Base-by-base conservation (phyloP, 345 rosid species). In the Reutealis trisperma region DNA sequence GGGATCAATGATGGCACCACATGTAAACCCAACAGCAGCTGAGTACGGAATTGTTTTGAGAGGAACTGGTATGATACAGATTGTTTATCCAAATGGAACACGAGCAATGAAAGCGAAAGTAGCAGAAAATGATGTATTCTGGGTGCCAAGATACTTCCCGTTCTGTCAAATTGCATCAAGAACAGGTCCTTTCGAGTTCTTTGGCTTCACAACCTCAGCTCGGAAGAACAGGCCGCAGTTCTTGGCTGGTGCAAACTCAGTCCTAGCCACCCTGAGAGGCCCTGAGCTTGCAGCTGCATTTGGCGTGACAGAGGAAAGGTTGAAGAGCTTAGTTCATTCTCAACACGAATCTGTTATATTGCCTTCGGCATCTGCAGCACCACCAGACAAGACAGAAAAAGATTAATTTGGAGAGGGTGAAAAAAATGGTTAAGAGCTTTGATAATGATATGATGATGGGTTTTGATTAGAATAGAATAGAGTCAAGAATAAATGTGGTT, bases 1-100 rank as follows among this genome's bases (percentile, higher is more conserved):
- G 96, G 99, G 99, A 74, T 86, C 98, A 27, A 93, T 96, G 99
- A 76, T 96, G 96, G 95, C 96, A n/a, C 99, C 98, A 0, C 98
- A 96, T 73, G 84, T 92, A 84, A 96, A 96, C 78, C 96, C 98
- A 18, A 86, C 81, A 5, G 96, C 98, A 0, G 92, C 96, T 0
- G 97, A 96, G 45, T 96, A 89, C n/a, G 98, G 96, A 8, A 72
- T 93, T 1, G 94, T 93, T 12, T 64, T 88, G 77, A 78, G 83
- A 0, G 99, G 99, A 58, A 71, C 81, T 0, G 99, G 97, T 6
- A 85, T 86, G n/a, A 84, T 96, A 12, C 91, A 93, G 77, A 84
- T 92, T 1, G 92, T 92, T 44, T 80, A 62, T 75, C 98, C 99
- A 2, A 92, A 96, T 52, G 97, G 99, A 73, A 91, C 92, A 2